Base-by-base conservation (phyloP, 2,329 filamentous ascomycete genomes). In the Epichloe amarillans region DNA sequence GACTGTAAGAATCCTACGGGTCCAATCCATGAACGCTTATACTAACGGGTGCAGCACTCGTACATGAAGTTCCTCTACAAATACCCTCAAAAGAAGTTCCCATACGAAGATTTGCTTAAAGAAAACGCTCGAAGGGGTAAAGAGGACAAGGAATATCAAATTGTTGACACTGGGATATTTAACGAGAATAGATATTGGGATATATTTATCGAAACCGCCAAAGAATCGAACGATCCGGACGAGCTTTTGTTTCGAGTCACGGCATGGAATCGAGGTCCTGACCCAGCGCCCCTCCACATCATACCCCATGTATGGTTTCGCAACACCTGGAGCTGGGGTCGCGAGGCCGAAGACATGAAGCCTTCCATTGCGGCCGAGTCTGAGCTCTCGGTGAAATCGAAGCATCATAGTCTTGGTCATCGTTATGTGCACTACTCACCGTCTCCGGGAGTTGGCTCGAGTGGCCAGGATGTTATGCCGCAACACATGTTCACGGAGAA, bases 11-110 rank as follows among this genome's bases (percentile, higher is more conserved):
- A 39, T 33, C n/a, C 7, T 14, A 12, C 19, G 40, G 19, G 12
- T 26, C 8, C 14, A 40, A 41, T 42, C 14, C 26, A 23, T 3
- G 26, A 50, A 14, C 12, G 14, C 19, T 11, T 5, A 37, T 14
- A 40, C 54, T 56, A 52, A 61, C 54, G 14, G 36, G 38, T 7
- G 33, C 65, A 90, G 86, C 90, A 96, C 69, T 95, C 91, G 30
- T 97, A 97, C 73, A 97, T 97, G 91, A 97, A 97, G 68, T 94
- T 83, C 63, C 83, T 97, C 58, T 97, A 97, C 79, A 97, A 97
- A 69, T 94, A 96, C 61, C 93, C 93, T 0, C 91, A 97, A 69
- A 79, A 78, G 60, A 82, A 84, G 56, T 97, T 97, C 62, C 93
- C 91, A 2, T 97, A 97, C 72, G 77, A 96, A 66, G 82, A 95